Evolutionary conservation across 345 rosid species (phyloP).

Genomic region (Salix viminalis): DNA sequence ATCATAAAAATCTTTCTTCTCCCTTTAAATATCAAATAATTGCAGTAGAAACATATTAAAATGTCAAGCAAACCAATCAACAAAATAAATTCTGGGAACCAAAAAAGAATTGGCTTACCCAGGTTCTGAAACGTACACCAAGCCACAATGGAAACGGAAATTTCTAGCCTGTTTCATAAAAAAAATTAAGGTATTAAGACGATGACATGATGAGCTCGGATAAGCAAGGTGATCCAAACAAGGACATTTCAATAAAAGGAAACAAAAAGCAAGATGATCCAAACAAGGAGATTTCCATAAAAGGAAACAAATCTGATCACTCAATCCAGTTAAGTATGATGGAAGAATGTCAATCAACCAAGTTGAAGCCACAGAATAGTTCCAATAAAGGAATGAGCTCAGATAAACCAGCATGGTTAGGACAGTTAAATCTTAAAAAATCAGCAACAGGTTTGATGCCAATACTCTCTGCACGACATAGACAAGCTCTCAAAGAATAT

Average conservation of each 20-base stretch:
- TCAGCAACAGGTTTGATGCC: too few species aligned
- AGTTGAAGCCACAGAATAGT: too few species aligned
- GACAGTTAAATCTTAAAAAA: too few species aligned
- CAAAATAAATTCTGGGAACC: not conserved
- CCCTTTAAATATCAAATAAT: not conserved
- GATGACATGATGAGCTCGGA: not conserved
- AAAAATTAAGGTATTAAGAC: slow-evolving; percentile 3
- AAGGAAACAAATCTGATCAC: too few species aligned
- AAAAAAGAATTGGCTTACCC: slow-evolving; percentile 49
- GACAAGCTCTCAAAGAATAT: not conserved
- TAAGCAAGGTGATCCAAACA: not conserved
- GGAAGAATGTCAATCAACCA: too few species aligned
- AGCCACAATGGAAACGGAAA: slow-evolving; percentile 83
- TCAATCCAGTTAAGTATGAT: too few species aligned
- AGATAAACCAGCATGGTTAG: not conserved
- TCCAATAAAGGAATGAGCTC: not conserved
- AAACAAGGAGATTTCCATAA: too few species aligned
- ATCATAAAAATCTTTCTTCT: not conserved
- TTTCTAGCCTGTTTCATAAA: slow-evolving; percentile 76
- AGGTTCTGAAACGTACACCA: slow-evolving; percentile 84
- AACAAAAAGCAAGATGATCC: not conserved
- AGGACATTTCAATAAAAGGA: too few species aligned
- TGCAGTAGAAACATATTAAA: too few species aligned
- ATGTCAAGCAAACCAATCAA: not conserved
- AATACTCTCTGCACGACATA: not conserved